A percentile compares a stretch with the other conserved stretches of the same genome.
These are phyloP conservation scores for Rubus parviflorus DNA, from an alignment of 306 rosid genomes.

Conservation along the genomic window DNA sequence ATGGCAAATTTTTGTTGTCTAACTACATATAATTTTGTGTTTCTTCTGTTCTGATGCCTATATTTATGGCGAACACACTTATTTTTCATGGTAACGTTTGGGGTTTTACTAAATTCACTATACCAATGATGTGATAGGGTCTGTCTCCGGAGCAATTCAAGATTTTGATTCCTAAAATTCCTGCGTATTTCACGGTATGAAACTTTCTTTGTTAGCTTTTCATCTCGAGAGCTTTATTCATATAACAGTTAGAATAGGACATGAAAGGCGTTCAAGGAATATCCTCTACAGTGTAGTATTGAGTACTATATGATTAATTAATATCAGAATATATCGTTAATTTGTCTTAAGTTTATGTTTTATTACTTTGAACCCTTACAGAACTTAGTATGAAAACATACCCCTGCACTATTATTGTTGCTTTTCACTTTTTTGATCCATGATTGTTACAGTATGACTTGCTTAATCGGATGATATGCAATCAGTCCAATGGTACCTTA, in stretches of 20 bases:
- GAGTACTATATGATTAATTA: too few relatives aligned
- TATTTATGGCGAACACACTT: neutral
- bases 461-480: too few relatives aligned
- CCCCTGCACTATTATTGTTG: neutral
- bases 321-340: neutral
- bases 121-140: constrained; percentile 45
- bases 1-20: neutral
- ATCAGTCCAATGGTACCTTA: too few relatives aligned
- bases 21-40: neutral
- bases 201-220: neutral
- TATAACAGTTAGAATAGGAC: neutral
- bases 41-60: neutral
- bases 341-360: neutral
- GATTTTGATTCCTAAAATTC: constrained; percentile 64
- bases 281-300: neutral
- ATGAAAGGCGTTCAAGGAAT: neutral
- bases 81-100: neutral
- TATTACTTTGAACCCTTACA: neutral
- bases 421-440: neutral
- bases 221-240: constrained; percentile 5
- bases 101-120: constrained; percentile 1
- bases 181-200: constrained; percentile 76
- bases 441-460: neutral
- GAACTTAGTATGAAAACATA: neutral
- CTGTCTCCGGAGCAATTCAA: constrained; percentile 65